phyloP scores from a whole-genome alignment of 768 basidiomycete genomes.

The Kwoniella pini region DNA sequence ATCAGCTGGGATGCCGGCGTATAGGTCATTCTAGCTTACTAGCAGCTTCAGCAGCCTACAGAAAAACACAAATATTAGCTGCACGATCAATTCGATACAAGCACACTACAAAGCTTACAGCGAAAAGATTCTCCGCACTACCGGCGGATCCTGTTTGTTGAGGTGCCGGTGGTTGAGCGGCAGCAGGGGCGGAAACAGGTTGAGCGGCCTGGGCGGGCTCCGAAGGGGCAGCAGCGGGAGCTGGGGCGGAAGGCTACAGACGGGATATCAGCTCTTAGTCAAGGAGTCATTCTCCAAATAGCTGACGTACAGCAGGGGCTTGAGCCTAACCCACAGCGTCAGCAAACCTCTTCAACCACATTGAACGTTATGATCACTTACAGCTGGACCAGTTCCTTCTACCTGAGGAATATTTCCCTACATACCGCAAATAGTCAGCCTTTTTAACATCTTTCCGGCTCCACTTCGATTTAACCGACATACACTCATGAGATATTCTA shows the following conservation, averaged over 20 bases:
- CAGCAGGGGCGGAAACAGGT: slow-evolving; percentile 34
- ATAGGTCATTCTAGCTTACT: slow-evolving; percentile 26
- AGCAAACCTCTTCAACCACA: background rate
- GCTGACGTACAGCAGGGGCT: slow-evolving; percentile 11
- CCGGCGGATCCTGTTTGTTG: slow-evolving; percentile 27
- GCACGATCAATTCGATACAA: background rate
- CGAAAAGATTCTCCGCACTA: slow-evolving; percentile 80
- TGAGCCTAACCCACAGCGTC: slow-evolving; percentile 33
- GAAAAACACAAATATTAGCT: too few relatives aligned
- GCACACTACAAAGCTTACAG: slow-evolving; percentile 58
- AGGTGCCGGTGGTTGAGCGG: slow-evolving; percentile 32
- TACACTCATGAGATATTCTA: slow-evolving; percentile 95
- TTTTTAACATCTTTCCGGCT: background rate
- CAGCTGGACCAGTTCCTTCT: slow-evolving; percentile 26
- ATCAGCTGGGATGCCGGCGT: background rate
- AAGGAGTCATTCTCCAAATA: slow-evolving; percentile 58
- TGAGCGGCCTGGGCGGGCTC: slow-evolving; percentile 51
- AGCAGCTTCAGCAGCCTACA: slow-evolving; percentile 53
- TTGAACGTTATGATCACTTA: slow-evolving; percentile 4
- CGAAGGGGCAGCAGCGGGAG: slow-evolving; percentile 56
- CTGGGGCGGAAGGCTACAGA: slow-evolving; percentile 49
- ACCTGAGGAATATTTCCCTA: slow-evolving; percentile 42
- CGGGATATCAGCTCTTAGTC: slow-evolving; percentile 52
- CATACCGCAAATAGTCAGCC: too few relatives aligned
- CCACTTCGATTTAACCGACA: slow-evolving; percentile 9